phyloP scores from a whole-genome alignment of 805 yeast species.

The Sugiyamaella mastotermitis region DNA sequence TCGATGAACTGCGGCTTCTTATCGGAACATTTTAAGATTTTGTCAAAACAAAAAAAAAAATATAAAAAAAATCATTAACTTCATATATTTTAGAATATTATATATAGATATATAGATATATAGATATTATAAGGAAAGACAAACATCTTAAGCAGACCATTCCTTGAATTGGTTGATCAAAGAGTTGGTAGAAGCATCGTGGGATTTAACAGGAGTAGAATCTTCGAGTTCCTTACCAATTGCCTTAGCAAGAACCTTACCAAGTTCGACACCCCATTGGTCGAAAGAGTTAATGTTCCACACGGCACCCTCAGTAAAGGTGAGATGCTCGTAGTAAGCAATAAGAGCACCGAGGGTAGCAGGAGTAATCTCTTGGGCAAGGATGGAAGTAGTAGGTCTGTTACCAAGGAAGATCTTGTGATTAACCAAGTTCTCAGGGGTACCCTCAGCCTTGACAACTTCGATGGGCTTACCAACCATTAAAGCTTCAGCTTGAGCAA shows the following conservation, averaged over 20 bases:
- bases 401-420: constrained; percentile 97
- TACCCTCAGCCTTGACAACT: constrained; percentile 84
- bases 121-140: no score
- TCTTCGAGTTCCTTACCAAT: constrained; percentile 84
- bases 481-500: constrained; percentile 96
- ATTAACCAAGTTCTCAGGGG: constrained; percentile 77
- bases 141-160: no score
- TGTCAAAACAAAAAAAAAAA: no score
- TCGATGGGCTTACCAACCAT: constrained; percentile 86
- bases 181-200: constrained; percentile 88
- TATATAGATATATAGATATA: no score
- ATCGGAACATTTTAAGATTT: no score
- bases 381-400: constrained; percentile 97
- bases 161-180: constrained; percentile 92
- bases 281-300: constrained; percentile 99
- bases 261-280: constrained; percentile 99
- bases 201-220: constrained; percentile 49
- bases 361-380: constrained; percentile 94
- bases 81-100: no score
- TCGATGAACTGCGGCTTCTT: no score
- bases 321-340: constrained; percentile 95
- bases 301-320: constrained; percentile 97
- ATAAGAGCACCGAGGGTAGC: constrained; percentile 93
- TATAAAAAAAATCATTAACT: no score
- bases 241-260: constrained; percentile 94